Percentiles rank a stretch among this genome's conserved stretches.
Conservation (phyloP, 2,329 filamentous ascomycete species). For the Hymenoscyphus occultus region DNA sequence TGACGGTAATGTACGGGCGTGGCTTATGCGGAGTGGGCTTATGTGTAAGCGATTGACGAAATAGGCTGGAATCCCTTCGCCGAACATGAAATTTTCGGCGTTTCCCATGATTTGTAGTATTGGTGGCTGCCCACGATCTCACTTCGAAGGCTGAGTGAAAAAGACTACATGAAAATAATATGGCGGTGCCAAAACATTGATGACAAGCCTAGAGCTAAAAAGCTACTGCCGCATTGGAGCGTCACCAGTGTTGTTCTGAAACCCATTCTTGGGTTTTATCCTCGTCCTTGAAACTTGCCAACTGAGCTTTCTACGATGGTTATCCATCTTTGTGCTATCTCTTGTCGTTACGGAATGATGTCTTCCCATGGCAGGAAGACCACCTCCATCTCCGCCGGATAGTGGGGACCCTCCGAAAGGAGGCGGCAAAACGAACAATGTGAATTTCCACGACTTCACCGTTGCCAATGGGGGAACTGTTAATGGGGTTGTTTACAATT, state of each 20-base stretch:
- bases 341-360: background rate
- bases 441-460: background rate
- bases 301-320: background rate
- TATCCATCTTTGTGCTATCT: background rate
- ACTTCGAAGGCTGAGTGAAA: too few species aligned
- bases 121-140: too few species aligned
- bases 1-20: background rate
- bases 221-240: too few species aligned
- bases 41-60: background rate
- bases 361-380: background rate
- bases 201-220: too few species aligned
- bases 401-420: background rate
- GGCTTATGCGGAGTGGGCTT: background rate
- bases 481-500: background rate
- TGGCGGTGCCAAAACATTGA: too few species aligned
- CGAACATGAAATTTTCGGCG: too few species aligned
- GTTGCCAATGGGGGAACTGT: background rate
- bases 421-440: background rate
- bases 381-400: background rate
- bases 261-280: too few species aligned
- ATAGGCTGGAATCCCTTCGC: background rate
- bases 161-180: too few species aligned
- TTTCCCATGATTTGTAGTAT: too few species aligned
- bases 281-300: background rate
- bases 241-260: too few species aligned